Conservation (phyloP, 345 rosid species). For the Ceriops tagal region DNA sequence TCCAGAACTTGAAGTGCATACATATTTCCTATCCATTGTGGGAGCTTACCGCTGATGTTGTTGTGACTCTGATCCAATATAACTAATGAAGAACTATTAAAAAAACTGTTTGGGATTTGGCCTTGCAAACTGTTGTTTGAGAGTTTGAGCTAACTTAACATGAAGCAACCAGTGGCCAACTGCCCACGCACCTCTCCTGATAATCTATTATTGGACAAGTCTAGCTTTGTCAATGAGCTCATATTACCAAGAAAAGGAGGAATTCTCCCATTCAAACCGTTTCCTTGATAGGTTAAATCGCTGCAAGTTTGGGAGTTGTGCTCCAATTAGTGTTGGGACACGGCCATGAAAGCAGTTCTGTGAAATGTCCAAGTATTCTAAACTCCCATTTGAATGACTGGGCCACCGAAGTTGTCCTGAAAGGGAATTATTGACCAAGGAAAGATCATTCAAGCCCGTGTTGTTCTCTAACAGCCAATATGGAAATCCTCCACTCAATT, state of each 20-base stretch:
- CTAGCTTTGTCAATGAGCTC: neutral
- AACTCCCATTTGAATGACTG: neutral
- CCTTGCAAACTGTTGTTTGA: neutral
- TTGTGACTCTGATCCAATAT: neutral
- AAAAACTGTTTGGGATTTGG: neutral
- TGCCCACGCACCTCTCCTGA: slow-evolving; percentile 10
- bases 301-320: neutral
- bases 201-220: slow-evolving; percentile 22
- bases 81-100: neutral
- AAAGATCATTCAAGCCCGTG: neutral
- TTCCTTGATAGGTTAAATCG: neutral
- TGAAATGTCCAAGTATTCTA: neutral
- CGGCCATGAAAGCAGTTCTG: neutral
- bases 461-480: slow-evolving; percentile 34
- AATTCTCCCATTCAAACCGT: slow-evolving; percentile 19
- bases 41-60: neutral
- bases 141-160: too few relatives aligned
- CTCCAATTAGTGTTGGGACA: slow-evolving; percentile 17
- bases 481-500: slow-evolving; percentile 13
- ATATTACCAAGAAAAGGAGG: slow-evolving; percentile 21
- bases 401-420: slow-evolving; percentile 5
- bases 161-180: neutral
- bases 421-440: neutral
- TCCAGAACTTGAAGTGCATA: neutral
- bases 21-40: neutral